phyloP scores from a whole-genome alignment of 352 stramenopile genomes.

The Phytophthora syringae region DNA sequence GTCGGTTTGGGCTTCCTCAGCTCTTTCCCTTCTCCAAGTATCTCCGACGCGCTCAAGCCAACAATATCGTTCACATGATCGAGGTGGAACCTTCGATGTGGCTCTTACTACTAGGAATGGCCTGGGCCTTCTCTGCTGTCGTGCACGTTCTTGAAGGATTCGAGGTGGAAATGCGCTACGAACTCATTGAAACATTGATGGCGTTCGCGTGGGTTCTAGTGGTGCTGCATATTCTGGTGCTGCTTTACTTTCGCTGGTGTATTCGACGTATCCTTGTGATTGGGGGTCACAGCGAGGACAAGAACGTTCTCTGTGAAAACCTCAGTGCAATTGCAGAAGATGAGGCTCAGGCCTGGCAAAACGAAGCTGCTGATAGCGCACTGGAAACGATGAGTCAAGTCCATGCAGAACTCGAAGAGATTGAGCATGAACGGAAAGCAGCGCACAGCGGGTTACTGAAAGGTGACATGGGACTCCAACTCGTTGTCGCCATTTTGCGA shows the following conservation, averaged over 20 bases:
- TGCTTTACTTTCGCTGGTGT: constrained; percentile 46
- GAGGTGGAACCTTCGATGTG: constrained; percentile 74
- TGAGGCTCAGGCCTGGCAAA: constrained; percentile 17
- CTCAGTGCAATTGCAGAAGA: constrained; percentile 25
- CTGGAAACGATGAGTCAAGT: constrained; percentile 24
- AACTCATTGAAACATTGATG: constrained; percentile 42
- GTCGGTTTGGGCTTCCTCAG: too few relatives aligned
- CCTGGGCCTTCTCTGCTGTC: constrained; percentile 41
- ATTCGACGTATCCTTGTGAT: constrained; percentile 36
- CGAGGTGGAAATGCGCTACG: constrained; percentile 21
- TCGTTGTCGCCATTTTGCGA: constrained; percentile 23
- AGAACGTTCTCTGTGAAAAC: constrained; percentile 4
- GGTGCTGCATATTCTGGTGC: constrained; percentile 37
- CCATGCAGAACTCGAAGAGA: constrained; percentile 26
- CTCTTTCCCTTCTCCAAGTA: too few relatives aligned
- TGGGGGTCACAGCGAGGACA: constrained; percentile 32
- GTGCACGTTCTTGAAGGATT: constrained; percentile 25
- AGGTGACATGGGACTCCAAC: constrained; percentile 26
- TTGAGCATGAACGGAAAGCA: constrained; percentile 19
- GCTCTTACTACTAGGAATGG: constrained; percentile 52
- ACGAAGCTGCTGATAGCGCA: constrained; percentile 21
- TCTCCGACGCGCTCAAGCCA: constrained; percentile 64
- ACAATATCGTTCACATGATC: constrained; percentile 79
- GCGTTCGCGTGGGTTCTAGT: constrained; percentile 41
- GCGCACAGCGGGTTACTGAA: constrained; percentile 17